A percentile compares a stretch with the other conserved stretches of the same genome.
These are phyloP conservation scores for Apophysomyces trapeziformis DNA, from an alignment of 371 early-diverging fungal genomes.

Conservation along the genomic window DNA sequence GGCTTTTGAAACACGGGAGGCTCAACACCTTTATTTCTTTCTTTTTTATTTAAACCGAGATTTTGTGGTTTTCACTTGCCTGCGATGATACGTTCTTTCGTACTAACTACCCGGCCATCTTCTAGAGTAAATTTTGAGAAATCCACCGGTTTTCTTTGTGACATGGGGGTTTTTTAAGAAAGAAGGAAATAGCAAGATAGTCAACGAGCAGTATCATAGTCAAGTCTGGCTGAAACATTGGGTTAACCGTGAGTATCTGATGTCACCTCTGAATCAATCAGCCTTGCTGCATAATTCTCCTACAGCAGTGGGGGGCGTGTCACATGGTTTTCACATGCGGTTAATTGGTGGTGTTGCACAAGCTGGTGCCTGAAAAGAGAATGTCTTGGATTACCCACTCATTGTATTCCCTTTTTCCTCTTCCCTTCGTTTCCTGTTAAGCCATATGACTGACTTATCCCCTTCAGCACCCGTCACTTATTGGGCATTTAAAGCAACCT, in stretches of 20 bases:
- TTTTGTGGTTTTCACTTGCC: conserved; percentile 43
- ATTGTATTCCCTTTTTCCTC: neutral
- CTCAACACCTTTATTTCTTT: conserved; percentile 8
- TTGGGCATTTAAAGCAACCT: conserved; percentile 49
- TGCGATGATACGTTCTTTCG: conserved; percentile 73
- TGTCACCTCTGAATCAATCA: neutral
- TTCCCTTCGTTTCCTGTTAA: neutral
- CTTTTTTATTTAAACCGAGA: neutral
- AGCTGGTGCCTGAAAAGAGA: neutral
- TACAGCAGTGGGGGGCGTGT: neutral
- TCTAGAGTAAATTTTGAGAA: conserved; percentile 73
- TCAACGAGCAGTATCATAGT: neutral
- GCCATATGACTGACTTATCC: neutral
- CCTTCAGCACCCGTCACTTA: conserved; percentile 23
- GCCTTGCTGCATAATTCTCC: neutral
- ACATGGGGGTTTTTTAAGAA: neutral
- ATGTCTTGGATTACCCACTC: neutral
- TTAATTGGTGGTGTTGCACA: neutral
- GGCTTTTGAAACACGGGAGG: conserved; percentile 55
- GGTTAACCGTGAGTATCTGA: neutral
- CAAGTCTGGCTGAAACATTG: neutral
- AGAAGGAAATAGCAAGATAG: neutral
- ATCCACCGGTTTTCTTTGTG: conserved; percentile 44
- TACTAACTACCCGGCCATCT: conserved; percentile 72
- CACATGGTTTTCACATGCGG: conserved; percentile 8